Evolutionary conservation across 176 grass and related monocot species (phyloP).

Genomic region (Eleusine coracana): DNA sequence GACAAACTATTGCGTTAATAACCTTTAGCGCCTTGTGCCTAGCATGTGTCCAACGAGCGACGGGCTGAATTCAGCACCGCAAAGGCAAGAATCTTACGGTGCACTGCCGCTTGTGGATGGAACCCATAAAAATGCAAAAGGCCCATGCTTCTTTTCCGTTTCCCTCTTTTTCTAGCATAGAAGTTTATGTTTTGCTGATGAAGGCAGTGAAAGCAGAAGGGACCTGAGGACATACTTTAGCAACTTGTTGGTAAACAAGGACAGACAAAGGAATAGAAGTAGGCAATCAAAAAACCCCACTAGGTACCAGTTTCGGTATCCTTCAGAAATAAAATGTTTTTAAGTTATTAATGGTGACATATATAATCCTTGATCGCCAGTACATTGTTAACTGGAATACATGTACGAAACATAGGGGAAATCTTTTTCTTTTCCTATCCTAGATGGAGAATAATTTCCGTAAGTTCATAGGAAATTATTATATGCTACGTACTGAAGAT

Average conservation of each 20-base stretch:
- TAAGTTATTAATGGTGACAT: background rate
- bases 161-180: background rate
- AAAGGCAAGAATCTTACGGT: slow-evolving; percentile 33
- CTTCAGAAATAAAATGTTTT: background rate
- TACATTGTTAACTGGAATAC: background rate
- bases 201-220: background rate
- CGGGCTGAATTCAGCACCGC: slow-evolving; percentile 35
- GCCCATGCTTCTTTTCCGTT: background rate
- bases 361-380: background rate
- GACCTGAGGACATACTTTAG: background rate
- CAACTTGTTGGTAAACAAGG: background rate
- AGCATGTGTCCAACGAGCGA: too few relatives aligned
- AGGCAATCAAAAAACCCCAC: background rate
- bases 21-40: too few relatives aligned
- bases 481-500: too few relatives aligned
- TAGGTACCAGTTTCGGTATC: background rate
- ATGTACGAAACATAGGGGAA: background rate
- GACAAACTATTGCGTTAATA: too few relatives aligned
- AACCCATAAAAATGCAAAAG: slow-evolving; percentile 1
- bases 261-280: background rate
- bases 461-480: too few relatives aligned
- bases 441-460: too few relatives aligned
- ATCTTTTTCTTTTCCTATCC: too few relatives aligned
- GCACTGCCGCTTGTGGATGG: slow-evolving; percentile 18
- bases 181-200: background rate